Conservation (phyloP, 768 basidiomycete species). For the Dioszegia hungarica region DNA sequence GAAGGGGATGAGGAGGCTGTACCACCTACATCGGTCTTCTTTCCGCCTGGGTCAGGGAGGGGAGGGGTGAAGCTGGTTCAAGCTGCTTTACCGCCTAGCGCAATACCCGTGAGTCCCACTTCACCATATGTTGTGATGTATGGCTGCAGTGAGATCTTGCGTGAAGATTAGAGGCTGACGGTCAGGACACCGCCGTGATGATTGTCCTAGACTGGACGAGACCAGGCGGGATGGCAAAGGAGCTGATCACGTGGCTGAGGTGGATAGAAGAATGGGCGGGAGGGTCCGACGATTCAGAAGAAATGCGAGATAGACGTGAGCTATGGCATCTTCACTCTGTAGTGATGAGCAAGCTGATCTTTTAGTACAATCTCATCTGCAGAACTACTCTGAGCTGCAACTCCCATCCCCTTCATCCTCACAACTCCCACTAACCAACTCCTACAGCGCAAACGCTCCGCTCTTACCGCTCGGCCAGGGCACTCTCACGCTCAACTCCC, state of each 20-base stretch:
- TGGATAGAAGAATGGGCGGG: slow-evolving; percentile 81
- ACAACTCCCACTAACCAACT: slow-evolving; percentile 51
- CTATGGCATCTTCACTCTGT: neutral
- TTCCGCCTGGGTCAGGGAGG: slow-evolving; percentile 63
- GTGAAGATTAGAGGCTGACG: slow-evolving; percentile 7
- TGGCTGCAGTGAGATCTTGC: too few relatives aligned
- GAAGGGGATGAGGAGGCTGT: slow-evolving; percentile 93
- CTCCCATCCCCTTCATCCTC: slow-evolving; percentile 52
- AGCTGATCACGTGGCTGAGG: slow-evolving; percentile 74
- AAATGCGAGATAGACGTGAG: slow-evolving; percentile 76
- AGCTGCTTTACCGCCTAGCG: slow-evolving; percentile 65
- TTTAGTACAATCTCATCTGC: slow-evolving; percentile 78
- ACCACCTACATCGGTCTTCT: slow-evolving; percentile 83
- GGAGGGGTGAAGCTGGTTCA: slow-evolving; percentile 61
- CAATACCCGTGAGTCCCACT: slow-evolving; percentile 52
- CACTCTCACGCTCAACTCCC: slow-evolving; percentile 74
- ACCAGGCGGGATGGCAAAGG: slow-evolving; percentile 79
- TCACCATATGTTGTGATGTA: too few relatives aligned
- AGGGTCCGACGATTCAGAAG: slow-evolving; percentile 56
- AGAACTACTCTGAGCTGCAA: slow-evolving; percentile 82
- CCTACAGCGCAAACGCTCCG: slow-evolving; percentile 51
- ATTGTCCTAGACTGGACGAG: slow-evolving; percentile 92
- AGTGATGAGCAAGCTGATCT: neutral
- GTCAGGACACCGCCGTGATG: slow-evolving; percentile 55
- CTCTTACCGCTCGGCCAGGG: slow-evolving; percentile 79